Evolutionary conservation across 192 early-diverging fungal species (phyloP), one percentile per base, ranked within the genome.

Genomic region (Coemansia sp.): DNA sequence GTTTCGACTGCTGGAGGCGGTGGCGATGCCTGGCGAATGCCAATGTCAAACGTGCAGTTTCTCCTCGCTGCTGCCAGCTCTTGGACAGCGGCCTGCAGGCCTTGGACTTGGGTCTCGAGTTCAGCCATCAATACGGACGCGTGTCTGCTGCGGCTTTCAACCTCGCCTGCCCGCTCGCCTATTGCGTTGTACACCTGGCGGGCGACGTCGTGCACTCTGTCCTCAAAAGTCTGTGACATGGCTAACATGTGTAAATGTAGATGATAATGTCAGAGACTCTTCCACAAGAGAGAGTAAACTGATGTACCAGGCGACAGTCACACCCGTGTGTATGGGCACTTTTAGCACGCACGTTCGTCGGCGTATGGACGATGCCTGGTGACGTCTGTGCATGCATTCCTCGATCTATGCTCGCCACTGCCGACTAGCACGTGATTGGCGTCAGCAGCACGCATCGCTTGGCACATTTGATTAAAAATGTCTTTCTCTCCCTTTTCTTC

Each of bases 91-190:
- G 41, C 80, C 3, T 72, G 62, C 27, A 83, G 67, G 64, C 71
- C 73, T 27, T 64, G 63, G 27, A 64, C 59, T 64, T 83, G 75
- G 25, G 69, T 73, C 45, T 83, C 75, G 27, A 83, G 80, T 60
- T 83, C 80, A 3, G 75, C 75, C 23, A 77, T 51, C 1, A 83
- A 64, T 36, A 67, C 11, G 15, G 46, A 45, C 29, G 75, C 38
- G 36, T 61, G 44, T 17, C 37, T 32, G 66, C 25, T 55, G 65
- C 75, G 69, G 21, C 17, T 36, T 61, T 77, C 75, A 11, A 70
- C 57, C 44, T 74, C 70, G 19, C 23, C 44, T 23, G 75, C 71
- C 23, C 60, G 69, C 12, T 67, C 72, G 57, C 37, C 53, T 21
- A 72, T 32, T 1, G 75, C 63, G 15, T 59, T 72, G 50, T 77